A percentile compares a stretch with the other conserved stretches of the same genome.
phyloP scores from a whole-genome alignment of 768 basidiomycete species.

The Russula abietina region DNA sequence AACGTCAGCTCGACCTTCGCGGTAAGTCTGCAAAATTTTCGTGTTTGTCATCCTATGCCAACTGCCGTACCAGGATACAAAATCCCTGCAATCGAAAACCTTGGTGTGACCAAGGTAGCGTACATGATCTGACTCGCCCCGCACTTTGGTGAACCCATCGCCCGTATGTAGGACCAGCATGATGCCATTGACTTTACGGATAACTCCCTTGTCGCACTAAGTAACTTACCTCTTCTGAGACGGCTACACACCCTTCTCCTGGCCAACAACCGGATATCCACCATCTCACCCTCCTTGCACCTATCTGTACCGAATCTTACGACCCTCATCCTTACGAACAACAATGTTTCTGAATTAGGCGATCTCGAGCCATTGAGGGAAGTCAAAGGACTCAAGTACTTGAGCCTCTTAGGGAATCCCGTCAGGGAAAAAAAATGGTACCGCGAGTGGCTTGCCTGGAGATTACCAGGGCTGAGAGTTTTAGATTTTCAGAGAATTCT shows the following conservation, averaged over 20 bases:
- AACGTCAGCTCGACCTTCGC: conserved; percentile 87
- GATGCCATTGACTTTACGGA: conserved; percentile 93
- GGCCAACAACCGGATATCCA: conserved; percentile 83
- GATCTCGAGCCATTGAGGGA: conserved; percentile 82
- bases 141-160: background rate
- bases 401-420: conserved; percentile 76
- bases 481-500: conserved; percentile 93
- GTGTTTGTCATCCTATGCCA: conserved; percentile 9
- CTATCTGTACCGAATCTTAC: conserved; percentile 80
- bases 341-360: conserved; percentile 71
- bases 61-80: conserved; percentile 54
- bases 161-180: conserved; percentile 67
- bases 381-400: conserved; percentile 63
- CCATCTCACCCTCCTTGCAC: conserved; percentile 75
- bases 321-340: conserved; percentile 79
- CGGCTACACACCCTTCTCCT: conserved; percentile 79
- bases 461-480: conserved; percentile 80
- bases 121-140: conserved; percentile 23
- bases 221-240: conserved; percentile 82
- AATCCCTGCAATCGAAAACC: conserved; percentile 94
- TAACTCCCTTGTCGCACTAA: conserved; percentile 75
- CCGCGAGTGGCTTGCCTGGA: conserved; percentile 92
- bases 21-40: conserved; percentile 42
- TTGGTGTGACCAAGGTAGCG: conserved; percentile 82
- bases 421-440: conserved; percentile 92